phyloP scores from a whole-genome alignment of 805 yeast species.

The Ogataea chonburiensis region DNA sequence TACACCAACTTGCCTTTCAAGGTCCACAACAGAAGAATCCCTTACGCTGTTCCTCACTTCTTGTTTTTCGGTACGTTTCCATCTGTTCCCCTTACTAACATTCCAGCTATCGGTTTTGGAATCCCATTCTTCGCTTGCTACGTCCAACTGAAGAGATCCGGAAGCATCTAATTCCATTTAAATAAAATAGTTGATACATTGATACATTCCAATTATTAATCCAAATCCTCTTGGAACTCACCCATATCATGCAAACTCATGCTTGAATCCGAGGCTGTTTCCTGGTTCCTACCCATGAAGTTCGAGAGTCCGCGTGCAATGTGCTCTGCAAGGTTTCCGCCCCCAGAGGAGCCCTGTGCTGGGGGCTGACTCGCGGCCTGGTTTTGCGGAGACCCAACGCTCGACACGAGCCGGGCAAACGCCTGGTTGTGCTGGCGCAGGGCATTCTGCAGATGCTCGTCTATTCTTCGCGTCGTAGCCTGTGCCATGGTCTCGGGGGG shows the following conservation, averaged over 20 bases:
- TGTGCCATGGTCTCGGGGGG: no score
- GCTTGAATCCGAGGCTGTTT: constrained; percentile 1
- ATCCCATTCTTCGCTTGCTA: constrained; percentile 76
- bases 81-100: constrained; percentile 8
- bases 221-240: constrained; percentile 12
- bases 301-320: constrained; percentile 20
- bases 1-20: constrained; percentile 93
- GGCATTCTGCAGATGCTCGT: constrained; percentile 17
- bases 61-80: constrained; percentile 60
- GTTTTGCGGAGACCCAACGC: constrained; percentile 13
- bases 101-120: constrained; percentile 53
- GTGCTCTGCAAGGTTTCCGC: constrained; percentile 18
- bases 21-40: constrained; percentile 90
- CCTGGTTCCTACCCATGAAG: constrained; percentile 12
- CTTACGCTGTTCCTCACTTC: constrained; percentile 80
- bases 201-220: constrained; percentile 5
- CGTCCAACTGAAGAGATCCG: constrained; percentile 88
- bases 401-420: constrained; percentile 18
- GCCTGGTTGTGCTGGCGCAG: constrained; percentile 14
- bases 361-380: neutral
- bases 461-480: constrained; percentile 16
- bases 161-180: constrained; percentile 41
- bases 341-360: neutral
- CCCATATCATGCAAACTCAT: constrained; percentile 8
- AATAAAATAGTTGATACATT: constrained; percentile 4